These are phyloP conservation scores for Fusarium algeriense DNA, from an alignment of 2,329 filamentous ascomycete genomes.

Conservation along the genomic window DNA sequence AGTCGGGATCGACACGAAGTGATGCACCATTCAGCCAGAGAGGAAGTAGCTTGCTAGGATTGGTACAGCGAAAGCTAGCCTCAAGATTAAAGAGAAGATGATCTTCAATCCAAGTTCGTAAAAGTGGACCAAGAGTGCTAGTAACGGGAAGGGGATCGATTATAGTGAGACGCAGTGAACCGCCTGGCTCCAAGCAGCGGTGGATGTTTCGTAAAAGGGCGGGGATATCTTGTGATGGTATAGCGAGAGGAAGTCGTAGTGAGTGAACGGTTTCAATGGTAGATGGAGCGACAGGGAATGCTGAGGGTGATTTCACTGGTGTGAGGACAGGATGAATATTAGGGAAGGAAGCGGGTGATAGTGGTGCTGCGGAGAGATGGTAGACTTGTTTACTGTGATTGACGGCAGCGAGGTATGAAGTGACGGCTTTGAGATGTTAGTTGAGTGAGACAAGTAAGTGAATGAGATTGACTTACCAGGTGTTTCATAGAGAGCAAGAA, in stretches of 20 bases:
- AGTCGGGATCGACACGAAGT: constrained; percentile 60
- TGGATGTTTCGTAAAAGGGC: constrained; percentile 68
- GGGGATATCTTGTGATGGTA: constrained; percentile 68
- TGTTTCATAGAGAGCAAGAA: constrained; percentile 35
- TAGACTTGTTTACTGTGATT: constrained; percentile 31
- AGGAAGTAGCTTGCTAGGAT: constrained; percentile 69
- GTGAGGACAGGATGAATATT: constrained; percentile 58
- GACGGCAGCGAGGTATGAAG: constrained; percentile 30
- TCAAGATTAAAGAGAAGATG: constrained; percentile 71
- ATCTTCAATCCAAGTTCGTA: constrained; percentile 72
- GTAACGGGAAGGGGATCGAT: constrained; percentile 71
- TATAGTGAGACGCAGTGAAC: constrained; percentile 68
- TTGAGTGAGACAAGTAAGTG: accelerated
- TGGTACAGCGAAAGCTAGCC: constrained; percentile 68
- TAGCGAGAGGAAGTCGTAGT: constrained; percentile 67
- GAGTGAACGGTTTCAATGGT: constrained; percentile 64
- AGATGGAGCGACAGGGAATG: constrained; percentile 55
- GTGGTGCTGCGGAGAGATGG: constrained; percentile 30
- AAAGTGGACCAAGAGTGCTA: constrained; percentile 65
- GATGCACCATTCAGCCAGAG: constrained; percentile 68
- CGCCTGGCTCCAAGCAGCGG: constrained; percentile 67
- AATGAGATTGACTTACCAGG: constrained; percentile 6
- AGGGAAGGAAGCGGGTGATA: constrained; percentile 50
- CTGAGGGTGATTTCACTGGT: constrained; percentile 53
- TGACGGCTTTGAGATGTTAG: constrained; percentile 11